These are phyloP conservation scores for Sporisorium graminicola DNA, from an alignment of 1,284 basidiomycete genomes.

Conservation along the genomic window DNA sequence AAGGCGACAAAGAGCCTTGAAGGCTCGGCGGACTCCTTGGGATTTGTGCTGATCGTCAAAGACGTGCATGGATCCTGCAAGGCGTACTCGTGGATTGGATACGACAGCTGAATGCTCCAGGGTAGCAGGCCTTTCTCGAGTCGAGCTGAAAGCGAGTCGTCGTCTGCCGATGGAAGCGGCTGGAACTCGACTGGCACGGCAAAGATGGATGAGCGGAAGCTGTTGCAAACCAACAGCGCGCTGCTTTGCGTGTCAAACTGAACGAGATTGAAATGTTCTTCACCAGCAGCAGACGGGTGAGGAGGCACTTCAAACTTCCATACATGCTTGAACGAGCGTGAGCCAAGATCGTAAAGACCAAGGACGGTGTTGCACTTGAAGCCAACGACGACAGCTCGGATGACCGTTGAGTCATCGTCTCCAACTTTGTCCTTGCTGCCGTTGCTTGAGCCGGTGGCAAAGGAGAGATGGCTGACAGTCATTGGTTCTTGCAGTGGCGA, in stretches of 20 bases:
- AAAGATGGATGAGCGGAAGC: constrained; percentile 43
- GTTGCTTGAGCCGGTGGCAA: constrained; percentile 13
- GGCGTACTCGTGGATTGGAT: constrained; percentile 29
- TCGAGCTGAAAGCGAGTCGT: background rate
- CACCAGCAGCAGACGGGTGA: constrained; percentile 1
- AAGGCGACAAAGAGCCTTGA: constrained; percentile 28
- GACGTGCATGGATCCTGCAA: constrained; percentile 39
- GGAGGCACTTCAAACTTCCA: constrained; percentile 24
- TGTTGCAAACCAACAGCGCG: constrained; percentile 39
- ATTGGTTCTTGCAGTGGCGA: constrained; percentile 28
- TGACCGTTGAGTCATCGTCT: background rate
- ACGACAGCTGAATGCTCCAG: constrained; percentile 29
- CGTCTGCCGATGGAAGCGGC: constrained; percentile 12
- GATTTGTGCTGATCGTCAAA: constrained; percentile 7
- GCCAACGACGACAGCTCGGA: constrained; percentile 27
- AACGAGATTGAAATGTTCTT: constrained; percentile 41
- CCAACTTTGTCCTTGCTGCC: background rate
- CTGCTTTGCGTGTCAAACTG: constrained; percentile 10
- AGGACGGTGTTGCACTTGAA: constrained; percentile 40
- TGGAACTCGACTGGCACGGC: constrained; percentile 27
- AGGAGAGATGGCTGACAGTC: constrained; percentile 37
- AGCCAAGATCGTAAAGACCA: constrained; percentile 32
- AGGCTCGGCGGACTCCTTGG: background rate
- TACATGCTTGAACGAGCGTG: constrained; percentile 27
- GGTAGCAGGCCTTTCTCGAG: constrained; percentile 16